Evolutionary conservation across 768 basidiomycete species (phyloP).

Genomic region (Phanerochaete sordida): DNA sequence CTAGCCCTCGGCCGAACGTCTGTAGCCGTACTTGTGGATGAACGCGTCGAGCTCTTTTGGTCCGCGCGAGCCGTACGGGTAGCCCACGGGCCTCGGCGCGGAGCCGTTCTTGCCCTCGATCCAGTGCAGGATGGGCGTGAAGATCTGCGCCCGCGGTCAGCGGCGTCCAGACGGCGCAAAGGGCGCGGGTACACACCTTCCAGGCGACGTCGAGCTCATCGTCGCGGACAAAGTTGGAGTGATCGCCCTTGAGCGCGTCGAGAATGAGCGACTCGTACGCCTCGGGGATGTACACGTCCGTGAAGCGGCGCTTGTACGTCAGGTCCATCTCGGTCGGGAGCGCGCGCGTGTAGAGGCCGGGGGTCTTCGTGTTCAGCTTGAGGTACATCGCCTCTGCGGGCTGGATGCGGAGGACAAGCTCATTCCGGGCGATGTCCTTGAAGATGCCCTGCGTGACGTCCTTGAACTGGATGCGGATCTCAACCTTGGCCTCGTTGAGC

Average conservation of each 20-base stretch:
- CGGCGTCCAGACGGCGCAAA: background rate
- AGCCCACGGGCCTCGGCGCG: conserved; percentile 67
- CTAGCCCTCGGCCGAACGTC: conserved; percentile 66
- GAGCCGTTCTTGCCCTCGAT: conserved; percentile 76
- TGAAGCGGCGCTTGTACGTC: conserved; percentile 94
- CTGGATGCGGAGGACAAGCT: conserved; percentile 96
- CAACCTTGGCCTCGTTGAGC: conserved; percentile 97
- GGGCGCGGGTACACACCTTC: conserved; percentile 62
- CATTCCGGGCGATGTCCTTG: conserved; percentile 93
- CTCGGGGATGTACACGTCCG: conserved; percentile 89
- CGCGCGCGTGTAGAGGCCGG: conserved; percentile 85
- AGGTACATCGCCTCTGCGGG: conserved; percentile 96
- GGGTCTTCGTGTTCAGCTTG: conserved; percentile 94
- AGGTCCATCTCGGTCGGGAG: conserved; percentile 98
- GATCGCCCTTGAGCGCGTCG: conserved; percentile 95
- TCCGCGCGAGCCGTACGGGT: conserved; percentile 95
- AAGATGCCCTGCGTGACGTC: conserved; percentile 97
- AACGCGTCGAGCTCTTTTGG: conserved; percentile 81
- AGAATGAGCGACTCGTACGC: conserved; percentile 95
- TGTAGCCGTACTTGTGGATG: conserved; percentile 73
- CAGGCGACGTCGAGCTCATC: conserved; percentile 97
- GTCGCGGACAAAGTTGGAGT: conserved; percentile 97
- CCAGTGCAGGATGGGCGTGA: conserved; percentile 94
- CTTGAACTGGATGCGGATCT: conserved; percentile 97
- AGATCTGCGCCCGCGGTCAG: conserved; percentile 52